Percentiles rank a stretch among this genome's conserved stretches.
phyloP scores from a whole-genome alignment of 2,329 filamentous ascomycete species.

The Clarireedia hainanense region DNA sequence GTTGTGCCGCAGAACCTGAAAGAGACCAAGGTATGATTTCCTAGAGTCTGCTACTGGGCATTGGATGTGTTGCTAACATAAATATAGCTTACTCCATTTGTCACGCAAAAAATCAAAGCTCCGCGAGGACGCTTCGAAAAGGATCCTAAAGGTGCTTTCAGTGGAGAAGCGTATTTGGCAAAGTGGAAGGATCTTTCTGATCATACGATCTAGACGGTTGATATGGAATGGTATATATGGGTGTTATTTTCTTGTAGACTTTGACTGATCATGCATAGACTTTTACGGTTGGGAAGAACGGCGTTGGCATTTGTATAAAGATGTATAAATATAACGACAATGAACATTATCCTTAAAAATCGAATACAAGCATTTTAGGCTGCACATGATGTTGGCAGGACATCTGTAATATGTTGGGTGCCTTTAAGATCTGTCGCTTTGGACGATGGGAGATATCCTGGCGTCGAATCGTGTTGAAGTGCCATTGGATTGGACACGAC shows the following conservation, averaged over 20 bases:
- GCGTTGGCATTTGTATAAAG: constrained; percentile 12
- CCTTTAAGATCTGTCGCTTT: no score
- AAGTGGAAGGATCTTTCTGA: constrained; percentile 47
- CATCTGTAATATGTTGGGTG: background rate
- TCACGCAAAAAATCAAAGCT: constrained; percentile 51
- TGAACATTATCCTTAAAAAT: constrained; percentile 6
- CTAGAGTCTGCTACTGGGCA: background rate
- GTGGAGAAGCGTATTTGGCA: constrained; percentile 53
- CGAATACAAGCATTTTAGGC: background rate
- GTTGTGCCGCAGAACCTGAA: constrained; percentile 64
- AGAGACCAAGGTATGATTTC: constrained; percentile 58
- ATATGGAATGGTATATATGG: background rate
- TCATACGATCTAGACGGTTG: constrained; percentile 1
- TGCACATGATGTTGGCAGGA: background rate
- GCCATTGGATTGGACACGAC: no score
- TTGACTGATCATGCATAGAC: background rate
- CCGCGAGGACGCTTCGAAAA: constrained; percentile 43
- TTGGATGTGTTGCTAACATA: constrained; percentile 12
- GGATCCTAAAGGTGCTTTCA: constrained; percentile 49
- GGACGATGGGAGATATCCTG: no score
- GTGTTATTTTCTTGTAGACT: background rate
- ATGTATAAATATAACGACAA: constrained; percentile 10
- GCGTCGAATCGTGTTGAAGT: no score
- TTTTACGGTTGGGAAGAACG: constrained; percentile 6
- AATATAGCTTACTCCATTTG: constrained; percentile 71